Evolutionary conservation across 345 rosid species (phyloP).

Genomic region (Salix viminalis): DNA sequence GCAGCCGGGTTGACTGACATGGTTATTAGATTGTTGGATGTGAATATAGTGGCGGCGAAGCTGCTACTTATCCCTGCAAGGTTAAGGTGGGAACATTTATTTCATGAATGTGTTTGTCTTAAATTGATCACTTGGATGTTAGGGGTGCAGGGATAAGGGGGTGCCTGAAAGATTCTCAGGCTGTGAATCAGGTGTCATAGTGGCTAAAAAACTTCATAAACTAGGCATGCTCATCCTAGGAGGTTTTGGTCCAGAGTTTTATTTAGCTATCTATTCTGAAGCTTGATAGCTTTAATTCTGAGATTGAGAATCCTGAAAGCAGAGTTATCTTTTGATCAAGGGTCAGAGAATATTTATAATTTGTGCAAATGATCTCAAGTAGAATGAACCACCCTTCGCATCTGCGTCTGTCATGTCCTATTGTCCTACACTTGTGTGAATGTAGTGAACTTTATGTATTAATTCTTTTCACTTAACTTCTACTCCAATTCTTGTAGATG

Average conservation of each 20-base stretch:
- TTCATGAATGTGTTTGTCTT: constrained; percentile 72
- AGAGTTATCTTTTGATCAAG: background rate
- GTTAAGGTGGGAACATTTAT: constrained; percentile 98
- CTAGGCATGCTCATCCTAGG: background rate
- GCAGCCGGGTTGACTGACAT: constrained; percentile 91
- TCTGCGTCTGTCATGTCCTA: constrained; percentile 1
- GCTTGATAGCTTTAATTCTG: constrained; percentile 4
- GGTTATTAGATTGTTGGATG: constrained; percentile 36
- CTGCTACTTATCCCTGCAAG: constrained; percentile 94
- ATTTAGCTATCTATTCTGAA: constrained; percentile 1
- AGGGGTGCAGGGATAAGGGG: constrained; percentile 94
- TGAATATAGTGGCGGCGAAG: constrained; percentile 40
- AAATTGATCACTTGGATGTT: constrained; percentile 56
- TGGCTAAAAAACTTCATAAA: background rate
- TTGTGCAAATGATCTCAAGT: background rate
- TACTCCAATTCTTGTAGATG: constrained; percentile 54
- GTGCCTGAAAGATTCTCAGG: constrained; percentile 10
- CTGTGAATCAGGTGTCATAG: constrained; percentile 3
- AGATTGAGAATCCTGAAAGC: background rate
- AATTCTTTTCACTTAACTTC: constrained; percentile 13
- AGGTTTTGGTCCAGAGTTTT: background rate
- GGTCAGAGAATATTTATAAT: background rate
- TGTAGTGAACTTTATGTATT: background rate
- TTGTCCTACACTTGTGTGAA: background rate
- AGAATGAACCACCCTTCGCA: background rate